Evolutionary conservation across 2,329 filamentous ascomycete species (phyloP).

Genomic region (Aspergillus versicolor): DNA sequence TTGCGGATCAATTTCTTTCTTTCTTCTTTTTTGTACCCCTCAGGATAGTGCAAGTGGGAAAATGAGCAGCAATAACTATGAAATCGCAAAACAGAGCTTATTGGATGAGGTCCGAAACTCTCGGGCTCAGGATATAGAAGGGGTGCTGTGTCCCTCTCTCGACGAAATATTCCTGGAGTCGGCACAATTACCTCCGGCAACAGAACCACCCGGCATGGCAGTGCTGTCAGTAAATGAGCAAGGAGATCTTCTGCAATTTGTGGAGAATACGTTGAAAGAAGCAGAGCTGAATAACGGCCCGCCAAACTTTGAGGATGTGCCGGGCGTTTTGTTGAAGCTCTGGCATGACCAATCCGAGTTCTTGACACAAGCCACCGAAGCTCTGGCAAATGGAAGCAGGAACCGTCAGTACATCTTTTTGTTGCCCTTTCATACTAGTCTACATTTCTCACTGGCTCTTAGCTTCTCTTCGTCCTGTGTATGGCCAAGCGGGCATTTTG

Average conservation of each 20-base stretch:
- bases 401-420: slow-evolving; percentile 34
- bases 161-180: slow-evolving; percentile 26
- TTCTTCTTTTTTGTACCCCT: no score
- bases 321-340: slow-evolving; percentile 32
- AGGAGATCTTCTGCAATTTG: slow-evolving; percentile 32
- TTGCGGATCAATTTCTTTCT: not conserved
- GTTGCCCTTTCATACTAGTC: not conserved
- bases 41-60: not conserved
- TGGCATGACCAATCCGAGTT: slow-evolving; percentile 38
- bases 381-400: slow-evolving; percentile 44
- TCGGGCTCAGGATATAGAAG: not conserved
- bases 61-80: not conserved
- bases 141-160: slow-evolving; percentile 26
- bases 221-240: slow-evolving; percentile 29
- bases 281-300: slow-evolving; percentile 25
- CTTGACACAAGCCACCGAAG: slow-evolving; percentile 36
- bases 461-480: slow-evolving; percentile 42
- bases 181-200: slow-evolving; percentile 19
- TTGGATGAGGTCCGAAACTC: not conserved
- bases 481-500: slow-evolving; percentile 41
- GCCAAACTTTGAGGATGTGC: slow-evolving; percentile 27
- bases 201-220: slow-evolving; percentile 19
- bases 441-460: slow-evolving; percentile 4
- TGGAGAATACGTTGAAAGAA: slow-evolving; percentile 31
- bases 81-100: not conserved